Conservation (phyloP, 1,139 yeast species). For the Geotrichum siamense region DNA sequence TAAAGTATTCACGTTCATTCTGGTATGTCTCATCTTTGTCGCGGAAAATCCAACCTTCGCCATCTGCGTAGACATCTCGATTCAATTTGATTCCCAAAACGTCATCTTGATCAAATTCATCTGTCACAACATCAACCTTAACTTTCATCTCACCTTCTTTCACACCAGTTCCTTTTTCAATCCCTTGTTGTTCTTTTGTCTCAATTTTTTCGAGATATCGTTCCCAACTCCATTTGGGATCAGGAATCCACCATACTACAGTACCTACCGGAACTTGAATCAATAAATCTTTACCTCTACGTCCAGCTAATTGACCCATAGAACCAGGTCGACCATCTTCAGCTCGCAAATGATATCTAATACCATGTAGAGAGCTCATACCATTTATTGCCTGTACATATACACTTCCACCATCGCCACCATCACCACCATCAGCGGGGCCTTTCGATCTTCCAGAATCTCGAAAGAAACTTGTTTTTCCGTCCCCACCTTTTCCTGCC, state of each 20-base stretch:
- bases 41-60: conserved; percentile 84
- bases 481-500: conserved; percentile 87
- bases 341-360: conserved; percentile 63
- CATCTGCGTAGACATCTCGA: conserved; percentile 53
- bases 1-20: conserved; percentile 54
- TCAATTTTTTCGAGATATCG: not conserved
- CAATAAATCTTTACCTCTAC: conserved; percentile 67
- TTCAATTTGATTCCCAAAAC: conserved; percentile 39
- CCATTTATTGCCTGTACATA: conserved; percentile 75
- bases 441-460: conserved; percentile 82
- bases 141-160: conserved; percentile 15
- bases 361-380: conserved; percentile 59
- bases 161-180: conserved; percentile 4
- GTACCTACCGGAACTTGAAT: conserved; percentile 92
- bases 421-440: conserved; percentile 98
- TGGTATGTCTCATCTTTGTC: conserved; percentile 67
- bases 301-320: conserved; percentile 75
- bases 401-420: conserved; percentile 86
- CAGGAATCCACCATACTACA: conserved; percentile 76
- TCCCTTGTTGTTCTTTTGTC: conserved; percentile 15
- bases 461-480: conserved; percentile 74
- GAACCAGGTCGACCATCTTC: conserved; percentile 65
- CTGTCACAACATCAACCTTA: conserved; percentile 17
- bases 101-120: conserved; percentile 10
- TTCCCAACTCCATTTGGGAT: conserved; percentile 41